Evolutionary conservation across 1,284 basidiomycete genomes (phyloP).

Genomic region (Apiotrichum veenhuisii): DNA sequence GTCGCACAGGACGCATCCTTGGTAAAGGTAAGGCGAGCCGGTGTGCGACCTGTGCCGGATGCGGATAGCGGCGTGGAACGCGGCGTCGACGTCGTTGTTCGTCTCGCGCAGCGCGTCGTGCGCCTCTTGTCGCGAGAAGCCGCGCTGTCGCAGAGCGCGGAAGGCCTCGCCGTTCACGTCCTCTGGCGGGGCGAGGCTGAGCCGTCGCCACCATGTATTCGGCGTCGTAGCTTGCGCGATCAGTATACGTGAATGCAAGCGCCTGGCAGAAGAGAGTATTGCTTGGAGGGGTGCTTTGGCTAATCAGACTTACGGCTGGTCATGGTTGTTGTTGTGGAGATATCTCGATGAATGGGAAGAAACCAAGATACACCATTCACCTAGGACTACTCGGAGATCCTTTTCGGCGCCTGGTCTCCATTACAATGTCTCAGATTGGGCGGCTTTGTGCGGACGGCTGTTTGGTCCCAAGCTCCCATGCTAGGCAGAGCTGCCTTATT

Average conservation of each 20-base stretch:
- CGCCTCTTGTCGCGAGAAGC: background rate
- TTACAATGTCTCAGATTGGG: too few relatives aligned
- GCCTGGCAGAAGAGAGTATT: too few relatives aligned
- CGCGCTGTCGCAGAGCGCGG: background rate
- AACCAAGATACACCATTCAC: too few relatives aligned
- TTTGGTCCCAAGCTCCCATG: too few relatives aligned
- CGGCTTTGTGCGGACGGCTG: too few relatives aligned
- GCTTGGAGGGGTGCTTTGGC: too few relatives aligned
- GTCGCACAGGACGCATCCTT: background rate
- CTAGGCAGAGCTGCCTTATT: too few relatives aligned
- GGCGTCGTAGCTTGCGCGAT: background rate
- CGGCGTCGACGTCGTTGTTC: background rate
- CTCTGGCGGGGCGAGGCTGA: background rate
- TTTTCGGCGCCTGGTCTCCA: too few relatives aligned
- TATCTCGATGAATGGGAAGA: too few relatives aligned
- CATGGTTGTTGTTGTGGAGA: background rate
- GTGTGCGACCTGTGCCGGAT: background rate
- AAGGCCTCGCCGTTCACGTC: background rate
- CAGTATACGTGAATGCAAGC: too few relatives aligned
- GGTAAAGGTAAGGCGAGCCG: background rate
- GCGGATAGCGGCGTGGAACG: background rate
- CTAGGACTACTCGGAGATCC: too few relatives aligned
- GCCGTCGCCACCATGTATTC: constrained; percentile 1
- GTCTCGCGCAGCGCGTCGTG: background rate
- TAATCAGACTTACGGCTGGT: background rate